Evolutionary conservation across 1,284 basidiomycete genomes (phyloP), one percentile per base, ranked within the genome.

Genomic region (Veloboletus limbatus): DNA sequence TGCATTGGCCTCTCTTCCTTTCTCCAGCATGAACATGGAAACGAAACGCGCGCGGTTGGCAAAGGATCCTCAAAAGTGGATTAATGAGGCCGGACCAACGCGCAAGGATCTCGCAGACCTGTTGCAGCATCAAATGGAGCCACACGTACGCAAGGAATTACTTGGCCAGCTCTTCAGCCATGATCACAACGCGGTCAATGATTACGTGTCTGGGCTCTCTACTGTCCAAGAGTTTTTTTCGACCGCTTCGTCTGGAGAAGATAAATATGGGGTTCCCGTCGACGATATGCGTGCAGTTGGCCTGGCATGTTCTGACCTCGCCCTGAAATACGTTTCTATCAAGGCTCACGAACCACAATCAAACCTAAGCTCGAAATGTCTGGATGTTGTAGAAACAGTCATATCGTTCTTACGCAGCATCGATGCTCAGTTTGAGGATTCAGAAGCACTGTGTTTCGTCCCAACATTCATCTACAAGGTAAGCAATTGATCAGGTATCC

Each of bases 151-250:
- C 10, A 83, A 85, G 48, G 88, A 92, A 6, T 70, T 98, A 4
- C 66, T 88, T n/a, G 70, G 78, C 6, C 80, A 82, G 28, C 75
- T 99, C 35, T 99, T 99, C 73, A 97, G 94, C 63, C 92, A 90
- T 54, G 96, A 97, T 62, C 96, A 99, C 67, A 91, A 89, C 55
- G 92, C 94, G 2, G 88, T 99, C 55, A 95, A 94, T 59, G 97
- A 99, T 63, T 88, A 89, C 59, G 79, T 97, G 48, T 74, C 78
- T 20, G 97, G 88, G 0, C 70, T 99, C 42, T 74, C 77, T 2
- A 75, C 76, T 41, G 74, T 96, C 35, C 76, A 83, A 52, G 87
- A 95, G 24, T 85, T 93, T 63, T 92, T 87, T 71, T 69, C 76
- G 49, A 69, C 71, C 49, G 74, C 78, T 27, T 67, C 76, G 41